Evolutionary conservation across 1,284 basidiomycete genomes (phyloP).

Genomic region (Leccinum insigne): DNA sequence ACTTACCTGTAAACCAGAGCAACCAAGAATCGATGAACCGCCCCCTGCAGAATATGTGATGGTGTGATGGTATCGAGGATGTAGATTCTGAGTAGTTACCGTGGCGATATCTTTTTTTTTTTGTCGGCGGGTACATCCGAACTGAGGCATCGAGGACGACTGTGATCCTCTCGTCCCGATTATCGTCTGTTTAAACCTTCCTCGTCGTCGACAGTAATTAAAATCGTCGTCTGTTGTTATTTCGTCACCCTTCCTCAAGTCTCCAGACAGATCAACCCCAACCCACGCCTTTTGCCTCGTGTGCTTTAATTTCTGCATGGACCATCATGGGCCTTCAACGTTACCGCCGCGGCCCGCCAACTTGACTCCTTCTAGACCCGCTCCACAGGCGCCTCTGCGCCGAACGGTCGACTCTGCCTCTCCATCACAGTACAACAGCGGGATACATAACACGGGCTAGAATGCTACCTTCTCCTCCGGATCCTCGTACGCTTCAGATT

Average conservation of each 20-base stretch:
- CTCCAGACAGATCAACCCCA: neutral
- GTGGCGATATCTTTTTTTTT: conserved; percentile 26
- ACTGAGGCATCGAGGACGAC: conserved; percentile 10
- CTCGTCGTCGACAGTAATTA: conserved; percentile 6
- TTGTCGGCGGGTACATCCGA: conserved; percentile 31
- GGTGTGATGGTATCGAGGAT: neutral
- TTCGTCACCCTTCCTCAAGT: neutral
- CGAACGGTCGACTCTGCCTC: conserved; percentile 43
- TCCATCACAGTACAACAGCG: conserved; percentile 36
- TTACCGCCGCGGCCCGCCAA: conserved; percentile 40
- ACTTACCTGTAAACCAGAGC: conserved; percentile 17
- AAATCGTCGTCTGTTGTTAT: neutral
- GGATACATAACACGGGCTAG: conserved; percentile 54
- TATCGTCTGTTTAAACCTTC: neutral
- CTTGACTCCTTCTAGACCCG: conserved; percentile 58
- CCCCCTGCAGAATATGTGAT: neutral
- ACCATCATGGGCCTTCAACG: conserved; percentile 46
- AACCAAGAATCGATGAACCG: conserved; percentile 30
- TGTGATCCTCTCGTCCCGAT: neutral
- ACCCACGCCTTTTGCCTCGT: conserved; percentile 14
- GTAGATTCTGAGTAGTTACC: conserved; percentile 24
- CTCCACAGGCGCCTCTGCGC: conserved; percentile 64
- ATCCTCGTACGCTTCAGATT: conserved; percentile 59
- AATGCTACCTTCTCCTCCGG: conserved; percentile 57
- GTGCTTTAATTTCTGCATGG: conserved; percentile 20